A percentile compares a stretch with the other conserved stretches of the same genome.
Conservation (phyloP, 176 grass and related monocot genomes). For the Otatea glauca region DNA sequence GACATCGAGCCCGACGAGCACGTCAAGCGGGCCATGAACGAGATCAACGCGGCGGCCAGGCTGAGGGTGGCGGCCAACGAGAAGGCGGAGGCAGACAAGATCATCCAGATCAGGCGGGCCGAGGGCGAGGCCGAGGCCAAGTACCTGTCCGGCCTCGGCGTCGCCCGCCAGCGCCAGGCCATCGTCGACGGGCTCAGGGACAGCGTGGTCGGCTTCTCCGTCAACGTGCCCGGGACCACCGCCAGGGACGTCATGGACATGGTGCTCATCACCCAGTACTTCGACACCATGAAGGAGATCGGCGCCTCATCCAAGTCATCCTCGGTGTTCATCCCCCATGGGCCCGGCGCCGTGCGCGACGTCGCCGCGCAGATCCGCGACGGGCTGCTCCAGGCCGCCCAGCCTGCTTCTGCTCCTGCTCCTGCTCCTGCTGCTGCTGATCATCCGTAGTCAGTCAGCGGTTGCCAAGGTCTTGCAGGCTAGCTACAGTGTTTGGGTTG, state of each 20-base stretch:
- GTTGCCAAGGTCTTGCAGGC: background rate
- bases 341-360: constrained; percentile 48
- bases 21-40: constrained; percentile 69
- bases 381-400: constrained; percentile 47
- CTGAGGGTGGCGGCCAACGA: constrained; percentile 46
- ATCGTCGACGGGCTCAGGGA: constrained; percentile 55
- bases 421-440: background rate
- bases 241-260: constrained; percentile 64
- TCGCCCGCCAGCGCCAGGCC: constrained; percentile 56
- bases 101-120: constrained; percentile 53
- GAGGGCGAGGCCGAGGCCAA: constrained; percentile 67
- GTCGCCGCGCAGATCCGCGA: constrained; percentile 54
- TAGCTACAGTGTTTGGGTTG: background rate
- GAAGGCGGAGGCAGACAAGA: constrained; percentile 47
- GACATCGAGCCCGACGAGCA: constrained; percentile 62
- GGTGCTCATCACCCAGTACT: constrained; percentile 67
- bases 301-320: constrained; percentile 44
- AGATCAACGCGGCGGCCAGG: constrained; percentile 64
- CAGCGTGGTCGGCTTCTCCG: constrained; percentile 25
- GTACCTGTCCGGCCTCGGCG: constrained; percentile 54
- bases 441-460: background rate
- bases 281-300: constrained; percentile 62
- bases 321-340: constrained; percentile 62
- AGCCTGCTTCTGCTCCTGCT: background rate
- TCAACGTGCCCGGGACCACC: constrained; percentile 1